These are phyloP conservation scores for Curvularia spicifera DNA, from an alignment of 2,329 filamentous ascomycete species.

Conservation along the genomic window DNA sequence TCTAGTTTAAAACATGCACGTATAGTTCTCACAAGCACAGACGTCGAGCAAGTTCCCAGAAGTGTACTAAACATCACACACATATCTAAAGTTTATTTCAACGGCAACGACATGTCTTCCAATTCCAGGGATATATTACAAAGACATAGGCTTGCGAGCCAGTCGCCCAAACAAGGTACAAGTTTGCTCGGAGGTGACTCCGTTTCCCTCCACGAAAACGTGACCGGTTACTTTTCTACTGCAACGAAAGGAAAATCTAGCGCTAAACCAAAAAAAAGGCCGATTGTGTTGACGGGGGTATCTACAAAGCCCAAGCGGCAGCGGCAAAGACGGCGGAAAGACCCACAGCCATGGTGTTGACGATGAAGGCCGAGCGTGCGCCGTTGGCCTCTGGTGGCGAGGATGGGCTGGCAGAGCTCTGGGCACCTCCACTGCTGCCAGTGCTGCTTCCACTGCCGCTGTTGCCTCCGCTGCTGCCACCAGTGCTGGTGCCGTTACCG, in stretches of 20 bases:
- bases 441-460: not conserved
- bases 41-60: not conserved
- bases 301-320: conserved; percentile 35
- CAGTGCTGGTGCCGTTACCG: not conserved
- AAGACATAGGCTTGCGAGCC: conserved; percentile 10
- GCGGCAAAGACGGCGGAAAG: conserved; percentile 37
- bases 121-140: conserved; percentile 14
- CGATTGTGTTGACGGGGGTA: not conserved
- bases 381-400: conserved; percentile 10
- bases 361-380: conserved; percentile 24
- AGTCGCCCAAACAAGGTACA: conserved; percentile 8
- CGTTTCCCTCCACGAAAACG: conserved; percentile 1
- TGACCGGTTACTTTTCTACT: conserved; percentile 6
- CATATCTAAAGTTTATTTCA: not conserved
- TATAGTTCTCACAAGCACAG: conserved; percentile 8
- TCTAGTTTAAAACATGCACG: not conserved
- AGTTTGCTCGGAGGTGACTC: not conserved
- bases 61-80: not conserved
- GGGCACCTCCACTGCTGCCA: not conserved
- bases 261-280: not conserved
- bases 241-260: conserved; percentile 5
- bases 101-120: conserved; percentile 1
- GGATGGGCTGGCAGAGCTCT: not conserved
- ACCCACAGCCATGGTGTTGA: conserved; percentile 35
- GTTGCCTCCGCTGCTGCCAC: not conserved